These are phyloP conservation scores for Fusarium graminum DNA, from an alignment of 2,329 filamentous ascomycete species.

Conservation along the genomic window DNA sequence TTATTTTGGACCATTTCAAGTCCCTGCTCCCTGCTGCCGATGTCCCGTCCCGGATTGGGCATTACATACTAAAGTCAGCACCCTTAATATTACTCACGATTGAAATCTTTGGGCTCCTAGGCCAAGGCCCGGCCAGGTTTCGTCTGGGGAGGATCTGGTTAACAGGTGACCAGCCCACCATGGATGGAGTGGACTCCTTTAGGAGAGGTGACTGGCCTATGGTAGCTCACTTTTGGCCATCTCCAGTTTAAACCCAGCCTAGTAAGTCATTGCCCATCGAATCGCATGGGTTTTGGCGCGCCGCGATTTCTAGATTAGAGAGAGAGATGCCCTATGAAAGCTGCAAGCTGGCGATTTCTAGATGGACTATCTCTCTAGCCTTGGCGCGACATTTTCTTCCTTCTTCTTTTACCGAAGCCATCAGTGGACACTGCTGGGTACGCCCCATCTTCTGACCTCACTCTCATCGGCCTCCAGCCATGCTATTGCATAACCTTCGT, in stretches of 20 bases:
- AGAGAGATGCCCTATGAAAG: constrained; percentile 44
- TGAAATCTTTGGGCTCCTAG: constrained; percentile 29
- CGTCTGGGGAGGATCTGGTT: constrained; percentile 48
- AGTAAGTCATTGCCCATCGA: constrained; percentile 40
- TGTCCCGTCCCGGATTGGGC: constrained; percentile 29
- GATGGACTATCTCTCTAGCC: constrained; percentile 41
- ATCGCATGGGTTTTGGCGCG: constrained; percentile 45
- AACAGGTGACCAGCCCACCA: constrained; percentile 48
- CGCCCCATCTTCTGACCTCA: constrained; percentile 44
- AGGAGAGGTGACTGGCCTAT: constrained; percentile 43
- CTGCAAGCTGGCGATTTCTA: constrained; percentile 42
- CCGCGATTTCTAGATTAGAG: constrained; percentile 27
- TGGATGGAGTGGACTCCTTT: constrained; percentile 36
- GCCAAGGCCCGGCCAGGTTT: constrained; percentile 34
- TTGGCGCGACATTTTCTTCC: constrained; percentile 37
- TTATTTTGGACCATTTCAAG: constrained; percentile 34
- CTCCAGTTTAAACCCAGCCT: constrained; percentile 38
- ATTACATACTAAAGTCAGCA: constrained; percentile 34
- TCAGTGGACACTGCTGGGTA: constrained; percentile 30
- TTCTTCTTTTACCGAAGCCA: constrained; percentile 28
- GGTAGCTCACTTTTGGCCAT: constrained; percentile 32
- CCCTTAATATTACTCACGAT: constrained; percentile 39
- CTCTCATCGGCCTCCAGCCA: constrained; percentile 32
- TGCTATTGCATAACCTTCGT: constrained; percentile 35
- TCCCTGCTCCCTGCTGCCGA: constrained; percentile 31